These are phyloP conservation scores for Aspergillus sojae DNA, from an alignment of 2,329 filamentous ascomycete species.

Conservation along the genomic window DNA sequence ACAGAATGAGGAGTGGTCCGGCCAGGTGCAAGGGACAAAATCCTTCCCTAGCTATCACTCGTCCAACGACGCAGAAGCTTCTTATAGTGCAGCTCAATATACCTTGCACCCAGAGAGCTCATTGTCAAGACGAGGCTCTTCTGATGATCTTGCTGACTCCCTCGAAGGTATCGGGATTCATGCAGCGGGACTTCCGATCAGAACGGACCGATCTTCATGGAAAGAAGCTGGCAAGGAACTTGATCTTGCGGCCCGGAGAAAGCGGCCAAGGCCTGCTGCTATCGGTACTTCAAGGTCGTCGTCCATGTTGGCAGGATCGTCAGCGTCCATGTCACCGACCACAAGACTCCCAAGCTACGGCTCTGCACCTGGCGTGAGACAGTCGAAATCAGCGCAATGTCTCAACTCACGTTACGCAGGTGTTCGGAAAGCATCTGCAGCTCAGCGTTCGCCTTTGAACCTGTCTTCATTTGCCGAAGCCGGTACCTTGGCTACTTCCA, in stretches of 20 bases:
- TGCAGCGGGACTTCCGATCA: conserved; percentile 28
- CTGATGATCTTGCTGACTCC: conserved; percentile 37
- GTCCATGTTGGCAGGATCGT: conserved; percentile 39
- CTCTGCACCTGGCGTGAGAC: conserved; percentile 44
- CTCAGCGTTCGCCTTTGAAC: conserved; percentile 52
- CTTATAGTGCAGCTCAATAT: conserved; percentile 38
- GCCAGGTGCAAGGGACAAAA: conserved; percentile 21
- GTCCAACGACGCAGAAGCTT: conserved; percentile 26
- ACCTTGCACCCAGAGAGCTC: conserved; percentile 35
- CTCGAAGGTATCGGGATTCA: conserved; percentile 41
- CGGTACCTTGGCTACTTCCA: conserved; percentile 37
- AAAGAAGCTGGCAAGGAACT: conserved; percentile 44
- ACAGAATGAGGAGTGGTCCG: conserved; percentile 31
- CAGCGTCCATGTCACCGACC: conserved; percentile 46
- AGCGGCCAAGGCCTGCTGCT: conserved; percentile 49
- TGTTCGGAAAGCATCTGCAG: conserved; percentile 48
- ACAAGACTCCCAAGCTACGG: conserved; percentile 36
- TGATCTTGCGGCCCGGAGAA: conserved; percentile 50
- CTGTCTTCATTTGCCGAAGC: conserved; percentile 49
- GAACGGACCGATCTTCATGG: conserved; percentile 33
- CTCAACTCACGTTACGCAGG: conserved; percentile 49
- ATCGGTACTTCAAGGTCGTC: conserved; percentile 46
- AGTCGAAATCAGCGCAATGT: conserved; percentile 50
- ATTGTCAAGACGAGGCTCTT: conserved; percentile 34
- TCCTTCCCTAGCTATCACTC: conserved; percentile 22